Base-by-base conservation (phyloP, 495 filamentous ascomycete species). In the Letharia columbiana region DNA sequence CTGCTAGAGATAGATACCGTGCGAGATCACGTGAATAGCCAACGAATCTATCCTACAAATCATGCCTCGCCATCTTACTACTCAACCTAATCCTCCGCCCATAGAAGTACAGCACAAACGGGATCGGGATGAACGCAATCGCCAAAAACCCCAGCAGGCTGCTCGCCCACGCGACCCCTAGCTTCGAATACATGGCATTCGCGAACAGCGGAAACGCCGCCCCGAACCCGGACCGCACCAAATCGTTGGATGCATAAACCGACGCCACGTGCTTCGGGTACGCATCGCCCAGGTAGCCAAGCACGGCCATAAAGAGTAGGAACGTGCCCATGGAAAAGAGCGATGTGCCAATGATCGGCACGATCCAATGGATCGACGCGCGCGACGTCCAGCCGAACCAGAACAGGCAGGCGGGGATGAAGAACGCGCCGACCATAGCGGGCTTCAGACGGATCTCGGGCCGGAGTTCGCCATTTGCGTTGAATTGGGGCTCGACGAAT, bases 101-200 rank as follows among this genome's bases (percentile, higher is more conserved):
- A n/a, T 64, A 64, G 20, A 23, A 61, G 10, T 78, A 76, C 54
- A 78, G 42, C 4, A 78, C 54, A 54, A 77, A 75, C 44, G 77
- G 77, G 57, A 77, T 77, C 57, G 78, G 74, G 45, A 80, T 69
- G 63, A 79, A 77, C 3, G 74, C 57, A 10, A 79, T 65, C 0
- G 71, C 62, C 63, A 90, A 73, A 50, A 83, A 87, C 0, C 80
- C 87, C n/a, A 89, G 77, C 44, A 88, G 72, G 44, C 75, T 81
- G 42, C 81, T 84, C 4, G 85, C 87, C 75, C 86, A 88, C 0
- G 77, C 82, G 12, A 89, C 79, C 0, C 86, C 88, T 13, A 89
- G 71, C 60, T 82, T 83, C 54, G 83, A 78, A 62, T 84, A 88
- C 75, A 87, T 72, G 18, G 80, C 81, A 1, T 72, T 76, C 12